Conservation (phyloP, 441 rosid genomes). For the Pelargonium exstipulatum region DNA sequence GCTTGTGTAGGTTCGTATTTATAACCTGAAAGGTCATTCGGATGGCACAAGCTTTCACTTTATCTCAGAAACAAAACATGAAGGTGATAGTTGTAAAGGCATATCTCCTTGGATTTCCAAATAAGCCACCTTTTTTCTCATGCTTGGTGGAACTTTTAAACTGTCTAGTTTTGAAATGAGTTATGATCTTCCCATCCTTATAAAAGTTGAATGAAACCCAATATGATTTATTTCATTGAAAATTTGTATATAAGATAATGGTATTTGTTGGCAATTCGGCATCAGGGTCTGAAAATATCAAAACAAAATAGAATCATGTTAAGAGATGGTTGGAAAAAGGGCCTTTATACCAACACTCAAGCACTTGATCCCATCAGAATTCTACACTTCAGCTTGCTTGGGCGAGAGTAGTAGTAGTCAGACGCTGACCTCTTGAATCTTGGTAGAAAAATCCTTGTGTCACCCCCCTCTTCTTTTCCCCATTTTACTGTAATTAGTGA, state of each 20-base stretch:
- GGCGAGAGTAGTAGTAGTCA: neutral
- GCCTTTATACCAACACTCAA: neutral
- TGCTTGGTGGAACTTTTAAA: conserved; percentile 3
- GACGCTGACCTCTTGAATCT: no score
- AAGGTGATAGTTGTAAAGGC: conserved; percentile 34
- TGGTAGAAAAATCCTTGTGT: neutral
- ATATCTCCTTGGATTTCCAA: neutral
- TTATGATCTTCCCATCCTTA: conserved; percentile 10
- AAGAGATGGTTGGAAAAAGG: conserved; percentile 7
- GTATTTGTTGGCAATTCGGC: neutral
- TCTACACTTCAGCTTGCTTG: neutral
- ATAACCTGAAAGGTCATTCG: conserved; percentile 33
- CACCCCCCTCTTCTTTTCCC: neutral
- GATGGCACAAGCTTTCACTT: conserved; percentile 33
- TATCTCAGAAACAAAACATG: conserved; percentile 40
- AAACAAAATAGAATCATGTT: neutral
- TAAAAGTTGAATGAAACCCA: neutral
- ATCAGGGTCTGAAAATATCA: neutral
- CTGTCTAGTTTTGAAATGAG: neutral
- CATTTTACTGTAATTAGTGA: neutral
- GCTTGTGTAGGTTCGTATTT: conserved; percentile 45
- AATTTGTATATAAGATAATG: conserved; percentile 4
- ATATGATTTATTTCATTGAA: neutral
- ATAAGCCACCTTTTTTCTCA: conserved; percentile 9
- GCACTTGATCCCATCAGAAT: neutral